phyloP scores from a whole-genome alignment of 331 rosid genomes.

The Prunus yedoensis region DNA sequence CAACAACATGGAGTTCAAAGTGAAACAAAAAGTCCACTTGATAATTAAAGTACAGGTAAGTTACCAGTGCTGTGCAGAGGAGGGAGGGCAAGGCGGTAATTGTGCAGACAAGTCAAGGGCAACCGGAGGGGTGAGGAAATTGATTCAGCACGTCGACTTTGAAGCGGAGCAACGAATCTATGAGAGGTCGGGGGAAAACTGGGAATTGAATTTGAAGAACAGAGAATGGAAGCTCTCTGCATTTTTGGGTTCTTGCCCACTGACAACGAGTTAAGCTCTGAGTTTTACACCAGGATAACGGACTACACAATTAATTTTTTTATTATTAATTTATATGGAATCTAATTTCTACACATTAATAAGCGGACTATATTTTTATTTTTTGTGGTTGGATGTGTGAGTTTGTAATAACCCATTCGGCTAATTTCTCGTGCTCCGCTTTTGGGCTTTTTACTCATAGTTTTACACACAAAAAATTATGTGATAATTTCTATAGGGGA shows the following conservation, averaged over 20 bases:
- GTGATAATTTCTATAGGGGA: no score
- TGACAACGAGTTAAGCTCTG: no score
- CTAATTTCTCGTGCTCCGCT: no score
- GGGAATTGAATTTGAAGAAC: slow-evolving; percentile 36
- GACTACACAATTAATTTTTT: background rate
- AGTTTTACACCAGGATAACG: background rate
- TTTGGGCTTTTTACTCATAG: no score
- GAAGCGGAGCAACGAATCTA: slow-evolving; percentile 28
- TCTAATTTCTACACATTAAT: no score
- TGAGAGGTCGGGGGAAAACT: slow-evolving; percentile 28
- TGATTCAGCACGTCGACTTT: slow-evolving; percentile 7
- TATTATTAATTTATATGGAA: no score
- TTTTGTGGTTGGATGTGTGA: no score
- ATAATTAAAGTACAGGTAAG: background rate
- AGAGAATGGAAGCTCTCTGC: slow-evolving; percentile 41
- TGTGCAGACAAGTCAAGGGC: slow-evolving; percentile 29
- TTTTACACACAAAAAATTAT: no score
- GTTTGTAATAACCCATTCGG: no score
- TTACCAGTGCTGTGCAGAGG: slow-evolving; percentile 44
- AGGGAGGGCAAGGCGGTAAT: slow-evolving; percentile 31
- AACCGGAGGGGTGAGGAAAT: slow-evolving; percentile 23
- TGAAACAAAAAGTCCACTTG: background rate
- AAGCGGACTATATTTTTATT: no score
- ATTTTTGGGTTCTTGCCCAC: slow-evolving; percentile 10
- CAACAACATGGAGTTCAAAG: background rate